Evolutionary conservation across 2,329 filamentous ascomycete species (phyloP), one percentile per base, ranked within the genome.

Genomic region (Beauveria sp.): DNA sequence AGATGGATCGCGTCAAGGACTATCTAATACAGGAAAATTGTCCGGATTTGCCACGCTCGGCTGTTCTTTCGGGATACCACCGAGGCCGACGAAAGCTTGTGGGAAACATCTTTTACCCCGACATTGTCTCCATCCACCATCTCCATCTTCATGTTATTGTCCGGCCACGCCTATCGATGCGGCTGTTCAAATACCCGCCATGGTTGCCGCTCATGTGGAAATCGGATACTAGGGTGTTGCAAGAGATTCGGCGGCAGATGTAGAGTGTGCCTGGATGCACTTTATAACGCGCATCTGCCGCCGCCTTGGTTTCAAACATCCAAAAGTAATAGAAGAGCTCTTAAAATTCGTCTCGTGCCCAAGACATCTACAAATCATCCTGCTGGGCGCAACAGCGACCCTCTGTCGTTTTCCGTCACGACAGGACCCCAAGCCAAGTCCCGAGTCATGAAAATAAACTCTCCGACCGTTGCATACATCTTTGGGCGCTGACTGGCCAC

Each of bases 161-260:
- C 16, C 45, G 43, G 31, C 62, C 63, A 6, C 8, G 12, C 6
- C 8, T 8, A 1, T 8, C 10, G 6, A 14, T 46, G 7, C 12
- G 49, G 18, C 24, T 52, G 12, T 48, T 60, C 26, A 65, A 62
- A 43, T 65, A 65, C 34, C 58, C 63, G 14, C 45, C 46, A 26
- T 64, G 62, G 63, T 43, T 62, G 8, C 56, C 34, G 20, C 61
- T 64, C 14, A 60, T 65, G 50, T 65, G 63, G 63, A 64, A 56
- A 18, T 64, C 62, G 2, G 63, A 65, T 24, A 34, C 22, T 4
- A 49, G 20, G 14, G 49, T 65, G 5, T 22, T 65, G 51, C 42
- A 8, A 9, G 52, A 58, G 70, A 77, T 56, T 34, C 31, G 31
- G 31, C 31, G 31, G 31, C 31, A 34, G 31, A 34, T 12, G 31